Base-by-base conservation (phyloP, 768 basidiomycete genomes). In the Pholiota molesta region DNA sequence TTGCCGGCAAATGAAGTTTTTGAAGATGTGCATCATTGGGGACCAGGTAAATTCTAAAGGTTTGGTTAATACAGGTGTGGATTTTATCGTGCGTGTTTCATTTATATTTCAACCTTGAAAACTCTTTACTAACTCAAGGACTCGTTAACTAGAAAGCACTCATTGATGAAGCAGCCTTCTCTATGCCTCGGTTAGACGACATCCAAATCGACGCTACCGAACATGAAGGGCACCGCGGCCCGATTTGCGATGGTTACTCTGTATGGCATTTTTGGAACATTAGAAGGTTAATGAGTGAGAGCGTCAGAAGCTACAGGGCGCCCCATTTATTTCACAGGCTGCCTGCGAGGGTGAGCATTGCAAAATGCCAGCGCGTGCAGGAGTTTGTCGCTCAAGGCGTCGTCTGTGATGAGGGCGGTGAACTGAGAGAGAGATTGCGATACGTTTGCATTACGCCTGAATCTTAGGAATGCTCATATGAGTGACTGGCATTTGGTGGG, bases 1-100 rank as follows among this genome's bases (percentile, higher is more conserved):
- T n/a, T 64, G 65, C 29, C 60, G 19, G 10, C 28, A 42, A 1
- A 31, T 66, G 19, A 58, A 47, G 54, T n/a, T 23, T 16, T 31
- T 61, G 26, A 31, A 44, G 14, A 31, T 63, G 14, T 33, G 40
- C 16, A 16, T 64, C 35, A 14, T 47, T 5, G 33, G 21, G 3
- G 28, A 35, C n/a, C 44, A 57, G 26, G 28, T 57, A 5, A 31
- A 23, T 62, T 21, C 0, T 16, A 5, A 44, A 60, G 42, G 60
- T 47, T 1, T 37, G 10, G 6, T n/a, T 35, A 11, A 28, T 6
- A 10, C 9, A 16, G 35, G 55, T 52, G 19, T 23, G 28, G 51
- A 62, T 45, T n/a, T 51, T 16, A 29, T 62, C 26, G 61, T 62
- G 26, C 21, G 61, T 55, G 17, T 45, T 37, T 33, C 39, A 28